Percentiles rank a stretch among this genome's conserved stretches.
phyloP scores from a whole-genome alignment of 148 eudicot species.

The Vaccinium macrocarpon region DNA sequence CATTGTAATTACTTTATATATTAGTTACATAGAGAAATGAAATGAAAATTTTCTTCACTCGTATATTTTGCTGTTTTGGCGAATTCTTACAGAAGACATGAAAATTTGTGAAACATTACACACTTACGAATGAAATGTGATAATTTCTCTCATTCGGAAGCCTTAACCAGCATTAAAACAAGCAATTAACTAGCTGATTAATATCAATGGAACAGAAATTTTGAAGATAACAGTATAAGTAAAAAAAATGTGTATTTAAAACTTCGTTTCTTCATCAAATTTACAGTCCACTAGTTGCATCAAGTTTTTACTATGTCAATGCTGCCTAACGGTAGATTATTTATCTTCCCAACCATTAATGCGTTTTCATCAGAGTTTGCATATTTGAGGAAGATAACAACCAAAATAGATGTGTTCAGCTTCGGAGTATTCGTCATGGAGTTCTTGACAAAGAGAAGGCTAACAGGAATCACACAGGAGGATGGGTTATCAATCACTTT shows the following conservation, averaged over 20 bases:
- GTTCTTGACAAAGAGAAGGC: conserved; percentile 61
- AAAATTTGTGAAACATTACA: not conserved
- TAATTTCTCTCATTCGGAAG: not conserved
- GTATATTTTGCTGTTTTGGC: not conserved
- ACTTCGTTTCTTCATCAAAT: not conserved
- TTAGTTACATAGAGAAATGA: not conserved
- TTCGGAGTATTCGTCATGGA: conserved; percentile 81
- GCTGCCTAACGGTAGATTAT: not conserved
- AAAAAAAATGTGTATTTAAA: not conserved
- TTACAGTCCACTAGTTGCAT: not conserved
- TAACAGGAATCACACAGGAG: conserved; percentile 55
- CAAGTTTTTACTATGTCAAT: not conserved
- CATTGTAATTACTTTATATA: not conserved
- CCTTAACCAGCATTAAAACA: not conserved
- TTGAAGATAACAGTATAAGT: not conserved
- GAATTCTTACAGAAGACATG: not conserved
- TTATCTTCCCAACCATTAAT: not conserved
- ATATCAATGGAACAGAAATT: not conserved
- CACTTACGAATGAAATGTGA: not conserved
- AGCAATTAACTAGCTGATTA: not conserved
- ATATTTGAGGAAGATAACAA: conserved; percentile 74
- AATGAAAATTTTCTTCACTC: not conserved
- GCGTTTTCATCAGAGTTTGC: conserved; percentile 60
- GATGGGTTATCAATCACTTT: conserved; percentile 59
- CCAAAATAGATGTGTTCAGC: conserved; percentile 91